Percentiles rank a stretch among this genome's conserved stretches.
These are phyloP conservation scores for Haematococcus sp. DNA, from an alignment of 139 green algal species.

Conservation along the genomic window DNA sequence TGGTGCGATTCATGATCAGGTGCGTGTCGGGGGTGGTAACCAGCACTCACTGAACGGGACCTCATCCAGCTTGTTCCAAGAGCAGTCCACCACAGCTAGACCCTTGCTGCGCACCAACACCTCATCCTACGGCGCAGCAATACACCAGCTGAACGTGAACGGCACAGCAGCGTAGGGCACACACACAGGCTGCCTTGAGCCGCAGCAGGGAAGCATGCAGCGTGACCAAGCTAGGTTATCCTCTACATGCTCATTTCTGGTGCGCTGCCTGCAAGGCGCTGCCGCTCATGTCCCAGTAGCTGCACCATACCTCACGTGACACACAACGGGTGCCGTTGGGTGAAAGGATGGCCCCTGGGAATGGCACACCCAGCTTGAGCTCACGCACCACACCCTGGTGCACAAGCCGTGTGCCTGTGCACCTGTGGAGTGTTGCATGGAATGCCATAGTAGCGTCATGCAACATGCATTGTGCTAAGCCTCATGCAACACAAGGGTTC, in stretches of 20 bases:
- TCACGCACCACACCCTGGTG: constrained; percentile 67
- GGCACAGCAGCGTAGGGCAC: no score
- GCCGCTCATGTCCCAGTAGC: no score
- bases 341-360: constrained; percentile 83
- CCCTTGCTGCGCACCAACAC: constrained; percentile 76
- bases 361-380: constrained; percentile 74
- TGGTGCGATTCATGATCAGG: not conserved
- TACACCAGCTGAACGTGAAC: no score
- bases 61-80: constrained; percentile 93
- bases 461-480: no score
- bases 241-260: no score
- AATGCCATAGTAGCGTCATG: no score
- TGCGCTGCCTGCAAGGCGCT: no score
- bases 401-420: constrained; percentile 63
- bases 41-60: constrained; percentile 86
- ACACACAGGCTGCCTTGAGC: not conserved
- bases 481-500: no score
- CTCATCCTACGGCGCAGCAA: constrained; percentile 89
- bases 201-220: no score
- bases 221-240: no score
- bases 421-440: no score
- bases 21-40: no score
- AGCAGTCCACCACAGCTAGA: constrained; percentile 98
- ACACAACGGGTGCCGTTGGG: constrained; percentile 50
- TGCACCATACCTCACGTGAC: not conserved